A percentile compares a stretch with the other conserved stretches of the same genome.
Evolutionary conservation across 2,329 filamentous ascomycete species (phyloP).

Genomic region (Cladosporium austrohemisphaericum): DNA sequence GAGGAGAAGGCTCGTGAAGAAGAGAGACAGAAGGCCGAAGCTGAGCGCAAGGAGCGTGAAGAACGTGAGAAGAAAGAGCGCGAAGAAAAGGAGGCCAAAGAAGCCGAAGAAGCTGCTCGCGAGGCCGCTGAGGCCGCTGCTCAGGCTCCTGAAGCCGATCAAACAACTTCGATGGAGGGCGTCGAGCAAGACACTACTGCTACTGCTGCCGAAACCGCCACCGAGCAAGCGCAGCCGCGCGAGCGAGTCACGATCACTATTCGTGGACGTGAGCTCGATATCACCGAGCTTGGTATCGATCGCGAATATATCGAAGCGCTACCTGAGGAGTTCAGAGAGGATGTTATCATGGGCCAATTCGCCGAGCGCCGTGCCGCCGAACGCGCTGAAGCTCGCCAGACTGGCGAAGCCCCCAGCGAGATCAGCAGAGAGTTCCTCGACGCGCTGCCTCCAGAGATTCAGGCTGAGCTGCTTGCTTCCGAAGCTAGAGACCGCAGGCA

Average conservation of each 20-base stretch:
- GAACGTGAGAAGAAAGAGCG: slow-evolving; percentile 49
- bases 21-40: slow-evolving; percentile 58
- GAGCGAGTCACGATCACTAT: slow-evolving; percentile 75
- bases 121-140: slow-evolving; percentile 29
- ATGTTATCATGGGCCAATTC: slow-evolving; percentile 89
- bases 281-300: slow-evolving; percentile 92
- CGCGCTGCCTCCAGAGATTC: slow-evolving; percentile 83
- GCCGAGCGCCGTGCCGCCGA: slow-evolving; percentile 61
- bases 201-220: slow-evolving; percentile 38
- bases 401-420: slow-evolving; percentile 71
- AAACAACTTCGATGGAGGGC: slow-evolving; percentile 62
- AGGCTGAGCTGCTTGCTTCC: slow-evolving; percentile 84
- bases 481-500: slow-evolving; percentile 86
- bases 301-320: slow-evolving; percentile 91
- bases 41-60: slow-evolving; percentile 55
- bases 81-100: slow-evolving; percentile 47
- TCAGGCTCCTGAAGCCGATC: slow-evolving; percentile 39
- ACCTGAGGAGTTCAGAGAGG: slow-evolving; percentile 93
- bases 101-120: slow-evolving; percentile 39
- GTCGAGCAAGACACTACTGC: slow-evolving; percentile 54
- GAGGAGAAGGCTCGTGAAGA: slow-evolving; percentile 63
- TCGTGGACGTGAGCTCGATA: slow-evolving; percentile 81
- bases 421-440: slow-evolving; percentile 93
- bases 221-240: slow-evolving; percentile 42
- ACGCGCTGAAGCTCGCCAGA: slow-evolving; percentile 59